A percentile compares a stretch with the other conserved stretches of the same genome.
Evolutionary conservation across 129 eudicot genomes (phyloP).

Genomic region (Arctium minus): DNA sequence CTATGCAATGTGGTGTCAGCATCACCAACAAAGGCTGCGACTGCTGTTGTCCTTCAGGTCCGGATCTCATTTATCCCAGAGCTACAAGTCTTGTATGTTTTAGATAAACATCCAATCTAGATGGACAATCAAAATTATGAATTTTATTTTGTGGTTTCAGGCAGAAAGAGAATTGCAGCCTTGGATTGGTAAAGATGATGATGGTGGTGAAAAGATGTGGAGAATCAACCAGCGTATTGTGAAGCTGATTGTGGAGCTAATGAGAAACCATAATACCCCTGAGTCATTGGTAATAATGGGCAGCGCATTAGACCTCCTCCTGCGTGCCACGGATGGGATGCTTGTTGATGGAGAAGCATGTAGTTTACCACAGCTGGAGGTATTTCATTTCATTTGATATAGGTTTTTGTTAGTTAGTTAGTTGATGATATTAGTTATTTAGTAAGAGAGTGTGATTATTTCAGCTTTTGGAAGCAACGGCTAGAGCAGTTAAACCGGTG

Average conservation of each 20-base stretch:
- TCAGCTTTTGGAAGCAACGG: constrained; percentile 95
- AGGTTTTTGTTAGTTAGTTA: background rate
- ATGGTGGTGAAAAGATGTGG: constrained; percentile 82
- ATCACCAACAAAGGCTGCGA: constrained; percentile 91
- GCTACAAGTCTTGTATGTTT: constrained; percentile 1
- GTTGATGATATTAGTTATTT: background rate
- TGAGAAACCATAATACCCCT: constrained; percentile 86
- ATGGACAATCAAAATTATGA: background rate
- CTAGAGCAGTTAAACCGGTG: constrained; percentile 91
- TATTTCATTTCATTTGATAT: constrained; percentile 13
- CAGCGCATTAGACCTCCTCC: constrained; percentile 88
- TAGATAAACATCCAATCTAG: background rate
- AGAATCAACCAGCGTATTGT: constrained; percentile 87
- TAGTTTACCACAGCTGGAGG: constrained; percentile 96
- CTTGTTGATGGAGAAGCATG: constrained; percentile 98
- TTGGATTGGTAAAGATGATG: constrained; percentile 97
- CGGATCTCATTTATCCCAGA: constrained; percentile 20
- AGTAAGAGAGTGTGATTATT: background rate
- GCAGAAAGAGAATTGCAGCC: constrained; percentile 97
- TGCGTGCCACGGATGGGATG: constrained; percentile 98
- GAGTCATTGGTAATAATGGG: constrained; percentile 85
- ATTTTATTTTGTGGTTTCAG: constrained; percentile 31
- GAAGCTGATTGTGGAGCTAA: constrained; percentile 84
- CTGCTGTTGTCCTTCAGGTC: constrained; percentile 98
- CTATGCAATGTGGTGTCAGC: constrained; percentile 97